These are phyloP conservation scores for Geotrichum phurueaensis DNA, from an alignment of 1,139 yeast genomes.

Conservation along the genomic window DNA sequence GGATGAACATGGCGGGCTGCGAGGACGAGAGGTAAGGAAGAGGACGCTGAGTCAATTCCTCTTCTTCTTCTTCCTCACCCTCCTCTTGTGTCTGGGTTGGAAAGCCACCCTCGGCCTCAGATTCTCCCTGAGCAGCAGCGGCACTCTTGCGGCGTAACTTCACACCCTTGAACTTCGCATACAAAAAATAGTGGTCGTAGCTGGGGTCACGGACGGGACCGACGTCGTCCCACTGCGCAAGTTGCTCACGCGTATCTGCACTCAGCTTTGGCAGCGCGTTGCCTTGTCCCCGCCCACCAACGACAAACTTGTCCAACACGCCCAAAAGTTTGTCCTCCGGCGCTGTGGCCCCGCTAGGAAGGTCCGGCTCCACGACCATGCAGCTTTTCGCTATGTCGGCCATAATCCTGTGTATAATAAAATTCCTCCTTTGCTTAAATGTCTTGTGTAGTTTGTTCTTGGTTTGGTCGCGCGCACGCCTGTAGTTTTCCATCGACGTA, in stretches of 20 bases:
- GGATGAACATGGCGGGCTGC: background rate
- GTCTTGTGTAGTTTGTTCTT: background rate
- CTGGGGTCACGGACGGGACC: background rate
- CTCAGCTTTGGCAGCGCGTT: background rate
- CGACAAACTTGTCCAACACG: background rate
- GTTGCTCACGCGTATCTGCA: background rate
- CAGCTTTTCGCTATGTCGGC: background rate
- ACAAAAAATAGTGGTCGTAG: background rate
- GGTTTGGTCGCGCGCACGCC: background rate
- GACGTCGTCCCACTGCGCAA: background rate
- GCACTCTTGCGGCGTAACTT: background rate
- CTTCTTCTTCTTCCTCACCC: background rate
- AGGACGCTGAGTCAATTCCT: background rate
- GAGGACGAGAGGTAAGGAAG: background rate
- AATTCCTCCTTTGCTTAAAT: background rate
- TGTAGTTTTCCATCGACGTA: background rate
- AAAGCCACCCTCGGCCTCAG: background rate
- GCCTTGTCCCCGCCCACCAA: background rate
- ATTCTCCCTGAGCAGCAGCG: background rate
- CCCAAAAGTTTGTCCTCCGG: background rate
- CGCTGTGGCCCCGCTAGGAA: background rate
- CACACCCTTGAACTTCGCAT: background rate
- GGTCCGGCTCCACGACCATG: background rate
- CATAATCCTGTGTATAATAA: background rate
- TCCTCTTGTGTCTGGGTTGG: background rate